Evolutionary conservation across 768 basidiomycete species (phyloP), one percentile per base, ranked within the genome.

Genomic region (Russula sp.): DNA sequence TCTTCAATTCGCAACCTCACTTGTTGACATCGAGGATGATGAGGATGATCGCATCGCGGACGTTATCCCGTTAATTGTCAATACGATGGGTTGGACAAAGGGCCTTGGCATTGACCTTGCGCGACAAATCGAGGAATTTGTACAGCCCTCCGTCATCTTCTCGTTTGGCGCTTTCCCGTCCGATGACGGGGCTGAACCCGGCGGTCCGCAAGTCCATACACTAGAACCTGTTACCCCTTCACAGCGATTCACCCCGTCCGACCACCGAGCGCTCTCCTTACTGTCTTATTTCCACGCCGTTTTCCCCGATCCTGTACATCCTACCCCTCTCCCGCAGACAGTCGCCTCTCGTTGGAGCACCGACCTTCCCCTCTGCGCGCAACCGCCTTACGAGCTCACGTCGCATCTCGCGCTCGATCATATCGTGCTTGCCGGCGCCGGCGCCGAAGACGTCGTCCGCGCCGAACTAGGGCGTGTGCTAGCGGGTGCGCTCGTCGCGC

Each of bases 41-140:
- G 70, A 52, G 0, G 75, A 78, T 48, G 64, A 65, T 35, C 77
- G 81, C 45, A 79, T 87, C 25, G 67, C 70, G 7, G 84, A 87
- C 52, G 63, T 74, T 32, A 82, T 94, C 5, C 96, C 96, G 0
- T 81, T 98, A 18, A 83, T 98, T 16, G 82, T 98, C 56, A 99
- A 98, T 71, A 98, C 91, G 0, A 95, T 96, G 85, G 96, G 96
- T 2, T 99, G 96, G 96, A 82, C 82, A 6, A 98, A 95, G 71
- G 96, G 96, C 7, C 82, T 97, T 3, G 96, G 96, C 3, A 86
- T 84, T 16, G 90, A 96, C 67, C 74, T 98, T 11, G 81, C 84
- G 2, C 71, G 70, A 14, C 81, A 81, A 64, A 86, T 99, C 51
- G 86, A 94, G 66, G 80, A 80, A 10, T 74, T 85, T 38, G 74